Percentiles rank a stretch among this genome's conserved stretches.
These are phyloP conservation scores for Alisma plantagoaquatica DNA, from an alignment of 106 monocot genomes.

Conservation along the genomic window DNA sequence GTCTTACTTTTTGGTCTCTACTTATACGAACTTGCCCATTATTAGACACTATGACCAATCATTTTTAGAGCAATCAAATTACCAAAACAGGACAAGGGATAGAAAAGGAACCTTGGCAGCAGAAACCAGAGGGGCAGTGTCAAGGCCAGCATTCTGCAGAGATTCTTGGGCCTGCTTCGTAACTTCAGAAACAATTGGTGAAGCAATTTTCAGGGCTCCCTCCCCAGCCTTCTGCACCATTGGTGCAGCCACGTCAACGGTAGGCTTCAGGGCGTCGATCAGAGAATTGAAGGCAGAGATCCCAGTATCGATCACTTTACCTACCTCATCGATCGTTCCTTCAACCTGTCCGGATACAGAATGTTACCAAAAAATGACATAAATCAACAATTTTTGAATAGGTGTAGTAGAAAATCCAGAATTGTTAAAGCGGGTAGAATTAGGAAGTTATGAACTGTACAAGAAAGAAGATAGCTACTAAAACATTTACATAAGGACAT, in stretches of 20 bases:
- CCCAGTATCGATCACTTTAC: slow-evolving; percentile 34
- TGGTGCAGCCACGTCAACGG: slow-evolving; percentile 53
- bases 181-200: slow-evolving; percentile 63
- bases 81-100: not conserved
- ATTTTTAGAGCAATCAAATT: too few species aligned
- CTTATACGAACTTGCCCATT: too few species aligned
- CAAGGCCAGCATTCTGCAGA: slow-evolving; percentile 67
- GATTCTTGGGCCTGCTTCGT: slow-evolving; percentile 70
- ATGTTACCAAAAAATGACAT: too few species aligned
- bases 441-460: too few species aligned
- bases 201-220: slow-evolving; percentile 57
- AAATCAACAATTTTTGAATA: too few species aligned
- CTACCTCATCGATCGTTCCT: slow-evolving; percentile 48
- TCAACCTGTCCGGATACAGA: slow-evolving; percentile 68
- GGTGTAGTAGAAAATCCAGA: too few species aligned
- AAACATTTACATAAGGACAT: too few species aligned
- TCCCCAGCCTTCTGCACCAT: slow-evolving; percentile 47
- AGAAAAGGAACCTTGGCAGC: slow-evolving; percentile 38
- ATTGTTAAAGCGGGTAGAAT: too few species aligned
- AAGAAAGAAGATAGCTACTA: too few species aligned
- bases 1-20: too few species aligned
- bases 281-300: slow-evolving; percentile 32
- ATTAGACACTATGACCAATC: too few species aligned
- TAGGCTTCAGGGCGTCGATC: slow-evolving; percentile 50
- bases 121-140: slow-evolving; percentile 52